These are phyloP conservation scores for Yamadazyma insecticola DNA, from an alignment of 805 yeast genomes.

Conservation along the genomic window DNA sequence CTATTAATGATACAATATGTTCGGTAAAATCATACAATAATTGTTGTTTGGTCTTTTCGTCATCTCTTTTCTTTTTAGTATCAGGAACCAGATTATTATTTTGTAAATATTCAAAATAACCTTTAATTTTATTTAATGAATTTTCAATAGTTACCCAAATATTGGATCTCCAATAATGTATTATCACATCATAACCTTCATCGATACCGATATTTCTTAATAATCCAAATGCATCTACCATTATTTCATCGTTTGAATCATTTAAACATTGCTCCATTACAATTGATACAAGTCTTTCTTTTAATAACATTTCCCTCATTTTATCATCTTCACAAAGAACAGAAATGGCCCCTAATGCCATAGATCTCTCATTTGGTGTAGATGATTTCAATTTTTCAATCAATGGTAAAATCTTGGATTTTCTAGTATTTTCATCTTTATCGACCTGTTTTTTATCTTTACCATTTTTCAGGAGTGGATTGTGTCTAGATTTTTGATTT, in stretches of 20 bases:
- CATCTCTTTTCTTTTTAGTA: slow-evolving; percentile 16
- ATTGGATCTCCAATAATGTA: slow-evolving; percentile 70
- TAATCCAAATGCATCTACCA: slow-evolving; percentile 76
- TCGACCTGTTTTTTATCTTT: slow-evolving; percentile 10
- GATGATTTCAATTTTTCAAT: slow-evolving; percentile 59
- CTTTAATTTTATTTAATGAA: slow-evolving; percentile 47
- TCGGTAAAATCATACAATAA: slow-evolving; percentile 65
- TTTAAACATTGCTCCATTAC: slow-evolving; percentile 60
- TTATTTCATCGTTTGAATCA: slow-evolving; percentile 68
- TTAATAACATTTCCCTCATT: slow-evolving; percentile 59
- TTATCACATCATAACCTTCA: slow-evolving; percentile 81
- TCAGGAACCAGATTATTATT: slow-evolving; percentile 13
- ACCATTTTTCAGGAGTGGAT: slow-evolving; percentile 25
- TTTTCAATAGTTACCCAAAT: slow-evolving; percentile 61
- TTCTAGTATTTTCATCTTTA: slow-evolving; percentile 46
- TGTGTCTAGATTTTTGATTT: slow-evolving; percentile 29
- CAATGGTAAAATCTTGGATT: slow-evolving; percentile 62
- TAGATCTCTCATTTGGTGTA: slow-evolving; percentile 66
- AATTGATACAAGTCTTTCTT: slow-evolving; percentile 64
- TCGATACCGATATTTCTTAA: slow-evolving; percentile 76
- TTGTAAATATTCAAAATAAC: slow-evolving; percentile 42
- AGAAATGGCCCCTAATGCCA: slow-evolving; percentile 72
- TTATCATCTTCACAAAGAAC: slow-evolving; percentile 65
- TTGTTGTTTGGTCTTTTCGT: slow-evolving; percentile 41
- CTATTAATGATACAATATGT: slow-evolving; percentile 63